Conservation (phyloP, 345 rosid species). For the Crucihimalaya himalaica region DNA sequence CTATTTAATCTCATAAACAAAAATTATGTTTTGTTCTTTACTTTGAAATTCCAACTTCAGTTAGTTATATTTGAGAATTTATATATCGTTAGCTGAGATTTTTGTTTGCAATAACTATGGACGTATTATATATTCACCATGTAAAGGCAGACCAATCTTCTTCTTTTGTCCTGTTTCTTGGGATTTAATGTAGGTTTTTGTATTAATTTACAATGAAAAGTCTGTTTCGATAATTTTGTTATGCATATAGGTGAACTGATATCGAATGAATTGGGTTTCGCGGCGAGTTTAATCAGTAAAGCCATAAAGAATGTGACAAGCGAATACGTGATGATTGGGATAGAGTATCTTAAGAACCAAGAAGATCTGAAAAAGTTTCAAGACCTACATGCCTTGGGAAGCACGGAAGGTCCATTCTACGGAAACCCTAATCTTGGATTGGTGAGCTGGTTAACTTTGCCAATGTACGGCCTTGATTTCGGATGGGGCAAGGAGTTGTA, state of each 20-base stretch:
- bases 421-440: conserved; percentile 70
- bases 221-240: neutral
- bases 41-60: neutral
- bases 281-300: conserved; percentile 41
- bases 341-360: conserved; percentile 49
- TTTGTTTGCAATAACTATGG: too few species aligned
- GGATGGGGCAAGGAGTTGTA: conserved; percentile 66
- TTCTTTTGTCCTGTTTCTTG: neutral
- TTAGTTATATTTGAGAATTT: too few species aligned
- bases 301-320: conserved; percentile 48
- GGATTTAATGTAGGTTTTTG: neutral
- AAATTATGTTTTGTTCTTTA: neutral
- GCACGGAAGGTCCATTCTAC: conserved; percentile 52
- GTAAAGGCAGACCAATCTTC: neutral
- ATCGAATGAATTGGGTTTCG: conserved; percentile 48
- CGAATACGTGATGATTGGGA: conserved; percentile 45
- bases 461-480: conserved; percentile 56
- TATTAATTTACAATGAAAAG: neutral
- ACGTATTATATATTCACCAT: too few species aligned
- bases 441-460: conserved; percentile 64
- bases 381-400: conserved; percentile 52
- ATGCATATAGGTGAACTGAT: conserved; percentile 40
- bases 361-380: conserved; percentile 49
- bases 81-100: too few species aligned
- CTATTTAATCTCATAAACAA: neutral